These are phyloP conservation scores for Aegle marmelos DNA, from an alignment of 345 rosid genomes.

Conservation along the genomic window DNA sequence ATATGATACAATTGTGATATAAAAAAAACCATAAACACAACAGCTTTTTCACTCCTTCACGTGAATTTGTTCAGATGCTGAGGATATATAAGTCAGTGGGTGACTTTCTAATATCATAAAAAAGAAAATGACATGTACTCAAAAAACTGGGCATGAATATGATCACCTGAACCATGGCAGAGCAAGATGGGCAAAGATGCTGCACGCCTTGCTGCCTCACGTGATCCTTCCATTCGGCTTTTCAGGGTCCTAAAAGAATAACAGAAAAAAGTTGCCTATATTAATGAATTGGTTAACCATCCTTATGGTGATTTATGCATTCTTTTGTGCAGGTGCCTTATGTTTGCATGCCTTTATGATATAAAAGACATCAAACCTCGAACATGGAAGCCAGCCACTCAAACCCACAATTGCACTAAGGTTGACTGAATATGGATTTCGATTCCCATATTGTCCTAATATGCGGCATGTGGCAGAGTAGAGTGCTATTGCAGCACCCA, in stretches of 20 bases:
- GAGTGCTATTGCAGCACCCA: conserved; percentile 77
- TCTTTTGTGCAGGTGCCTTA: neutral
- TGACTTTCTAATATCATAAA: neutral
- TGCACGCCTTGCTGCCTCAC: conserved; percentile 51
- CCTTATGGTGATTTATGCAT: neutral
- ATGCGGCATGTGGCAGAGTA: conserved; percentile 58
- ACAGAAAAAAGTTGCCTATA: conserved; percentile 9
- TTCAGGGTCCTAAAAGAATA: conserved; percentile 46
- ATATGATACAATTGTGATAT: neutral
- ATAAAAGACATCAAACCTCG: conserved; percentile 41
- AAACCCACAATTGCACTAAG: conserved; percentile 54
- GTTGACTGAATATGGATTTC: conserved; percentile 45
- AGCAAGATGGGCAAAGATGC: conserved; percentile 57
- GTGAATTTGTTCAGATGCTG: neutral
- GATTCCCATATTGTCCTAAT: conserved; percentile 52
- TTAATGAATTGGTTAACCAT: conserved; percentile 15
- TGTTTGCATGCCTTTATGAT: neutral
- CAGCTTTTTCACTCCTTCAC: neutral
- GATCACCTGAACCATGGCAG: conserved; percentile 57
- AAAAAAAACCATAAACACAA: neutral
- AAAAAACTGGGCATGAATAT: neutral
- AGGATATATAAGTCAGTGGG: neutral
- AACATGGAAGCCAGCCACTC: conserved; percentile 75
- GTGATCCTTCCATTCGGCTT: conserved; percentile 50
- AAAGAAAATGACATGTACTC: neutral